phyloP scores from a whole-genome alignment of 179 eudicot species.

The Beta lomatogona region DNA sequence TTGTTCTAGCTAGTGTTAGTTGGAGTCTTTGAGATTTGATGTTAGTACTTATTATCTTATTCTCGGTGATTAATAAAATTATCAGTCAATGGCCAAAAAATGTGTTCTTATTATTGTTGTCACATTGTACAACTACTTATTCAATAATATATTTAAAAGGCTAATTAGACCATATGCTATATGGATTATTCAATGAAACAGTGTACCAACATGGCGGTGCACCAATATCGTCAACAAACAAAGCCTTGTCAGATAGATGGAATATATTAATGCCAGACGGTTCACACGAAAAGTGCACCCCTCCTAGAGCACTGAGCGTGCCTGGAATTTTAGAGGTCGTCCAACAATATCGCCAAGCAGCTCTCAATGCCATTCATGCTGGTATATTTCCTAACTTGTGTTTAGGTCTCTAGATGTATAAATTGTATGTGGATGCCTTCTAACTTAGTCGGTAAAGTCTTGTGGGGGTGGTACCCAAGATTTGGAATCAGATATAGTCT shows the following conservation, averaged over 20 bases:
- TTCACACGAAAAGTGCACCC: conserved; percentile 41
- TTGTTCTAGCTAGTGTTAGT: no score
- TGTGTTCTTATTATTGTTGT: no score
- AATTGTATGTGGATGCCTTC: no score
- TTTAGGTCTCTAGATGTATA: no score
- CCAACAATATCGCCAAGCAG: conserved; percentile 33
- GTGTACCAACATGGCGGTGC: conserved; percentile 65
- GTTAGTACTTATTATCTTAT: no score
- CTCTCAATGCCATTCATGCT: conserved; percentile 43
- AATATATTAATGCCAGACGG: conserved; percentile 63
- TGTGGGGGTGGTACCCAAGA: no score
- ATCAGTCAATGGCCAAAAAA: no score
- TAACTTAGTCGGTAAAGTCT: no score
- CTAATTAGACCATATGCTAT: background rate
- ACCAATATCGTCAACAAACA: conserved; percentile 72
- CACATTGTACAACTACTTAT: no score
- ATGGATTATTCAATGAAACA: conserved; percentile 18
- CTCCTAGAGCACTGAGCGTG: conserved; percentile 42
- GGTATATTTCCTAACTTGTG: conserved; percentile 30
- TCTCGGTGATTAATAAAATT: no score
- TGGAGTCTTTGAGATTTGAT: no score
- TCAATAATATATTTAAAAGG: background rate
- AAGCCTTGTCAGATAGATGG: conserved; percentile 64
- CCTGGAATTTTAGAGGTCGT: conserved; percentile 24
- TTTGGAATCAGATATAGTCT: no score